Base-by-base conservation (phyloP, 805 yeast species). In the Metschnikowia rubicola region DNA sequence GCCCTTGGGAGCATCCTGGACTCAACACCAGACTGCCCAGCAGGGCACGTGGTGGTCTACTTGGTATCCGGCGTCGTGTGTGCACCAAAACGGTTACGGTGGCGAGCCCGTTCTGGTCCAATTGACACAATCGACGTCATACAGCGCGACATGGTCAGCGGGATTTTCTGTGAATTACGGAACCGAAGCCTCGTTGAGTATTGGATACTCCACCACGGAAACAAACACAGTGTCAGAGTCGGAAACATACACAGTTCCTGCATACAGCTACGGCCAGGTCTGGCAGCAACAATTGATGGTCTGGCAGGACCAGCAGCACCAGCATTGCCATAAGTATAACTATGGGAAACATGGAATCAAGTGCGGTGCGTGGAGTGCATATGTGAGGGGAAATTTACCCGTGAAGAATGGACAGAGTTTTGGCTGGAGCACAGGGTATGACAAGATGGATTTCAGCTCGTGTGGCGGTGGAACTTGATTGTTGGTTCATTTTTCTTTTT, bases 361-460 rank as follows among this genome's bases (percentile, higher is more conserved):
- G 34, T 43, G 46, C n/a, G 46, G 46, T 5, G 35, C 10, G 17
- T 43, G 46, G 46, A 28, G 41, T 10, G 35, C 9, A 12, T 12
- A 15, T 28, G n/a, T 29, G 6, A 26, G 41, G 7, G 41, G 42
- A 4, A 17, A 33, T 21, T 10, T 43, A 13, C 46, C 46, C 10
- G 41, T 34, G 30, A 21, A 31, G 29, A 38, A 38, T 21, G 42
- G 46, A 15, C 26, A 13, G 21, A 43, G 30, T 28, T 43, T 37
- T 15, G 42, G 39, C 4, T 43, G 46, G 46, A 43, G 46, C 30
- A 43, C 46, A 8, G 46, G 41, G 26, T 13, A 30, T 15, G 42
- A 38, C 30, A 26, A 29, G 34, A 37, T 43, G 46, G 30, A 43
- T n/a, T 38, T 37, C 31, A 34, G 17, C 9, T 31, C 41, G 28